Conservation (phyloP, 495 filamentous ascomycete genomes). For the Hyaloscypha hepaticicola region DNA sequence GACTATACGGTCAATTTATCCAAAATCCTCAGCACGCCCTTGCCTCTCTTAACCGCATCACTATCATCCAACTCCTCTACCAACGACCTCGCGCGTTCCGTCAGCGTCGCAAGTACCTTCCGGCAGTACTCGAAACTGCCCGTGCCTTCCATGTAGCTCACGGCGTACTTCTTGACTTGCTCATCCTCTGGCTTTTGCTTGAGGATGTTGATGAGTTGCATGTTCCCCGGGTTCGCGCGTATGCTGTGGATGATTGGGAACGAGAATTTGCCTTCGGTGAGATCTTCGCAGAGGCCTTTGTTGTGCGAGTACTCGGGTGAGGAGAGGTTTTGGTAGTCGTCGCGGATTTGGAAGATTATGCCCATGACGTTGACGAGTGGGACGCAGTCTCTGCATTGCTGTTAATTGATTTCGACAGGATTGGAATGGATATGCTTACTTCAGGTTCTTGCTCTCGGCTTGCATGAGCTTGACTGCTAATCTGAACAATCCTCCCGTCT, state of each 20-base stretch:
- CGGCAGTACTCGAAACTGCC: slow-evolving; percentile 87
- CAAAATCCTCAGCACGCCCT: slow-evolving; percentile 49
- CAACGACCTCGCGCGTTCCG: slow-evolving; percentile 62
- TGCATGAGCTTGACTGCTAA: slow-evolving; percentile 96
- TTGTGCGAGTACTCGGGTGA: slow-evolving; percentile 73
- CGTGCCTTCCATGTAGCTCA: slow-evolving; percentile 86
- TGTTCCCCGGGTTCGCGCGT: slow-evolving; percentile 72
- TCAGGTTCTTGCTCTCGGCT: slow-evolving; percentile 66
- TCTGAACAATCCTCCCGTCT: slow-evolving; percentile 94
- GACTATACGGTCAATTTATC: slow-evolving; percentile 36
- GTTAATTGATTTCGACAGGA: slow-evolving; percentile 6
- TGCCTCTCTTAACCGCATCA: slow-evolving; percentile 37
- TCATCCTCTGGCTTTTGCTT: slow-evolving; percentile 84
- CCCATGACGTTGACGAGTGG: slow-evolving; percentile 88
- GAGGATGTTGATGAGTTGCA: slow-evolving; percentile 86
- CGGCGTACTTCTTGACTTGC: slow-evolving; percentile 87
- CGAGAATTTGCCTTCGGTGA: slow-evolving; percentile 97
- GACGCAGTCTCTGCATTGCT: slow-evolving; percentile 62
- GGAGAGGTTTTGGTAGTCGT: slow-evolving; percentile 91
- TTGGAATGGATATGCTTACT: slow-evolving; percentile 39
- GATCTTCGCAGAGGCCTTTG: slow-evolving; percentile 94
- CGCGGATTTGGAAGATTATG: slow-evolving; percentile 92
- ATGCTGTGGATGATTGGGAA: slow-evolving; percentile 97
- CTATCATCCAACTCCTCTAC: slow-evolving; percentile 66
- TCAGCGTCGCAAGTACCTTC: slow-evolving; percentile 65